Evolutionary conservation across 805 yeast species (phyloP).

Genomic region (Wickerhamiella cacticola): DNA sequence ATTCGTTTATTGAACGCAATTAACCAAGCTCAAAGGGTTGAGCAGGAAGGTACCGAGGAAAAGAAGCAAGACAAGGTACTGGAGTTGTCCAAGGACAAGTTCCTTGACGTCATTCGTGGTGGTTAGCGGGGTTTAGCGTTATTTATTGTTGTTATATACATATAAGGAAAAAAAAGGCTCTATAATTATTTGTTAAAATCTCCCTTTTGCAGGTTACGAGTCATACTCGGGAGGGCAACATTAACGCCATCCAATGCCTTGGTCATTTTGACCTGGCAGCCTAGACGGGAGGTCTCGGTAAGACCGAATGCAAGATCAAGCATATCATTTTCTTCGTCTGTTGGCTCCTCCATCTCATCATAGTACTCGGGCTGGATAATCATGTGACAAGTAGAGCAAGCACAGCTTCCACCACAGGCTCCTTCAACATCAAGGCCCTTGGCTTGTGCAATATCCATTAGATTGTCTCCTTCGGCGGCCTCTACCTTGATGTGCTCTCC

Average conservation of each 20-base stretch:
- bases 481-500: conserved; percentile 73
- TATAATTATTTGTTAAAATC: conserved; percentile 41
- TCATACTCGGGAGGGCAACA: conserved; percentile 95
- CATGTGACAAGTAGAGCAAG: conserved; percentile 95
- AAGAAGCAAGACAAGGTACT: conserved; percentile 39
- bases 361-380: conserved; percentile 92
- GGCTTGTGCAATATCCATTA: conserved; percentile 91
- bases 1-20: conserved; percentile 76
- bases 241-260: conserved; percentile 87
- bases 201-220: conserved; percentile 73
- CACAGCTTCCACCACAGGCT: conserved; percentile 98
- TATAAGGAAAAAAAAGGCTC: no score
- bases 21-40: conserved; percentile 48
- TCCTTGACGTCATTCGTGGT: conserved; percentile 63
- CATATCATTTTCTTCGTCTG: conserved; percentile 98
- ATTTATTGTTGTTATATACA: conserved; percentile 12
- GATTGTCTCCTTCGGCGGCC: conserved; percentile 83
- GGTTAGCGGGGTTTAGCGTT: conserved; percentile 16
- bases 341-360: conserved; percentile 86
- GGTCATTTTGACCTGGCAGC: conserved; percentile 84
- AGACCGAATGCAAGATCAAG: conserved; percentile 93
- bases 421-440: conserved; percentile 87
- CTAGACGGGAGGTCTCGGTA: conserved; percentile 91
- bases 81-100: conserved; percentile 79
- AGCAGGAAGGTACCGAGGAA: conserved; percentile 30